These are phyloP conservation scores for Colletotrichum scovillei DNA, from an alignment of 2,329 filamentous ascomycete genomes.

Conservation along the genomic window DNA sequence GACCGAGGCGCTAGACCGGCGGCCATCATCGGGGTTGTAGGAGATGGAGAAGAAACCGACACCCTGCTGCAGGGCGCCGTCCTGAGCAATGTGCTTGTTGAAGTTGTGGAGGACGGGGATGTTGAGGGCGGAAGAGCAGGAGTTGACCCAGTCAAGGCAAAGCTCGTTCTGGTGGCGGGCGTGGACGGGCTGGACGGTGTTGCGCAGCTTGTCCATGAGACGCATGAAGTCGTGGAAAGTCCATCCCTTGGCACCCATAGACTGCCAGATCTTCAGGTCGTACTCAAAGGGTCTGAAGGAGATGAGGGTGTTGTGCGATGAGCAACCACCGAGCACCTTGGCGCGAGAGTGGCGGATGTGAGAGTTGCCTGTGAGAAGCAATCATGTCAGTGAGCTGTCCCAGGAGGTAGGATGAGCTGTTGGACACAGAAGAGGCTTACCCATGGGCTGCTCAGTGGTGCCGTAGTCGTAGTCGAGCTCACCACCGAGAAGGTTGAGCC, in stretches of 20 bases:
- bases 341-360: constrained; percentile 92
- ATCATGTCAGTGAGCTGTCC: background rate
- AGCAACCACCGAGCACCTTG: constrained; percentile 93
- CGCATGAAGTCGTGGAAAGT: constrained; percentile 86
- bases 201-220: constrained; percentile 84
- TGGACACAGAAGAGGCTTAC: constrained; percentile 48
- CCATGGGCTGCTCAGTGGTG: constrained; percentile 88
- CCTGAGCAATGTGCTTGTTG: constrained; percentile 83
- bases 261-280: constrained; percentile 87
- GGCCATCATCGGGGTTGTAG: constrained; percentile 90
- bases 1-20: constrained; percentile 86
- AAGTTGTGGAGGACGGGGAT: constrained; percentile 88
- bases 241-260: constrained; percentile 86
- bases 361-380: constrained; percentile 74
- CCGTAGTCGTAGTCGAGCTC: constrained; percentile 93
- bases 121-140: constrained; percentile 81
- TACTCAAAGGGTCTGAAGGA: constrained; percentile 93
- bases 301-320: constrained; percentile 93
- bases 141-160: constrained; percentile 88
- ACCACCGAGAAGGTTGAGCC: constrained; percentile 85
- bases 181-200: constrained; percentile 91
- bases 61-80: constrained; percentile 77
- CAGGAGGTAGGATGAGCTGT: background rate
- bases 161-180: constrained; percentile 88
- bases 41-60: constrained; percentile 92